Base-by-base conservation (phyloP, 2,329 filamentous ascomycete genomes). In the Fusarium citri region DNA sequence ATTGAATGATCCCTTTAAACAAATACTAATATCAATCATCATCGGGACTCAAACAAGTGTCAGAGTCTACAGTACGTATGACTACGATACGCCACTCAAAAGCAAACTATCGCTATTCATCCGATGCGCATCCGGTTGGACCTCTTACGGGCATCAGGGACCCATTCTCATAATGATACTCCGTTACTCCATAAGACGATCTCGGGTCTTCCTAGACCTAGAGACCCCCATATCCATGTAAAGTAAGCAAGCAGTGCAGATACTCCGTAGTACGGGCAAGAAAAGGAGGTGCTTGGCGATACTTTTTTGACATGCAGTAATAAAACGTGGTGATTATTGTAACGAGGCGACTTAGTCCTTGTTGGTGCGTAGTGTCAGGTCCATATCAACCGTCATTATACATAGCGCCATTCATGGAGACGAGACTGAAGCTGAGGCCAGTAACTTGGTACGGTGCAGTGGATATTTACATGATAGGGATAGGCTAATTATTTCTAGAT, bases 221-320 rank as follows among this genome's bases (percentile, higher is more conserved):
- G 23, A 20, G 31, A 30, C 11, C 54, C 57, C 57, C 64, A 70
- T 68, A 53, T 42, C 49, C 49, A 53, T 53, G 49, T 16, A 42
- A 53, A 22, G 49, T n/a, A 42, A 9, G 31, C 23, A 23, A 23
- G 41, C 41, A 47, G 34, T 37, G 6, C 34, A 37, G 34, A 37
- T 37, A 12, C 34, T 37, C 34, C 18, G 63, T 54, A 56, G 64
- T 56, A 57, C 59, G 59, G 72, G 59, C 72, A 59, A 57, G 56
- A 74, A 74, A 74, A 74, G 72, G 72, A 74, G 72, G 66, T 68
- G 70, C 72, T 68, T 68, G 63, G 66, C 67, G 50, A 68, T 62
- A 48, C 42, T 58, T 26, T 28, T 34, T 41, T 37, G 16, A 50
- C 18, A 56, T 48, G 46, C 48, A 53, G 47, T 59, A 67, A 51